Base-by-base conservation (phyloP, 1,284 basidiomycete species). In the Cerrena zonata region DNA sequence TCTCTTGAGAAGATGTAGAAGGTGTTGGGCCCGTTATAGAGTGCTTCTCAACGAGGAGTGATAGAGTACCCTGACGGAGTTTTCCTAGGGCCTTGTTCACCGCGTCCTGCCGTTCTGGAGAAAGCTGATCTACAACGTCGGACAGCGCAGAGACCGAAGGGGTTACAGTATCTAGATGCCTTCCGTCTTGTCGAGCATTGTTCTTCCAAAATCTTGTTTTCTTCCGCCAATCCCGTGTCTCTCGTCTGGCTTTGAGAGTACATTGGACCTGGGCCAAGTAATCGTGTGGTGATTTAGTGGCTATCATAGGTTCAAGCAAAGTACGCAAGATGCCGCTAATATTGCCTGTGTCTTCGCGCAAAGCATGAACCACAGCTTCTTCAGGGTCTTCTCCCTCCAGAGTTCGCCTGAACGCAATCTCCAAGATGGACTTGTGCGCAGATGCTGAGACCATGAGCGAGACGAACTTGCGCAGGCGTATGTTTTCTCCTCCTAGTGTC, bases 121-220 rank as follows among this genome's bases (percentile, higher is more conserved):
- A 61, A 13, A 79, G 61, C 26, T 60, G 59, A 39, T 75, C 72
- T 21, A 65, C 64, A 38, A 79, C 66, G 1, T 76, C 76, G 18
- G 78, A 79, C 30, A 82, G 71, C 25, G 71, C 66, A 19, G 80
- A 82, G 3, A 68, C 65, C 1, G 78, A 80, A 26, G 77, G 77
- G 0, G 77, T 79, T 40, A 78, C 57, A 2, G 65, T 66, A 25
- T 62, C 64, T 18, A 53, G 44, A 42, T 71, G 64, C 44, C 56
- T 52, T 18, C 58, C 61, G 23, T 67, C 68, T 53, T 69, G 63
- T 49, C 65, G 65, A 18, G 74, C 74, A 22, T 65, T 63, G 12
- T 61, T 62, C 61, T 77, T 78, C 78, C 78, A 78, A 51, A 76
- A 78, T 48, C 67, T 70, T 26, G 73, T 66, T 26, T 64, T 62